Conservation (phyloP, 2,329 filamentous ascomycete species). For the Chrysoporthe austroafricana region DNA sequence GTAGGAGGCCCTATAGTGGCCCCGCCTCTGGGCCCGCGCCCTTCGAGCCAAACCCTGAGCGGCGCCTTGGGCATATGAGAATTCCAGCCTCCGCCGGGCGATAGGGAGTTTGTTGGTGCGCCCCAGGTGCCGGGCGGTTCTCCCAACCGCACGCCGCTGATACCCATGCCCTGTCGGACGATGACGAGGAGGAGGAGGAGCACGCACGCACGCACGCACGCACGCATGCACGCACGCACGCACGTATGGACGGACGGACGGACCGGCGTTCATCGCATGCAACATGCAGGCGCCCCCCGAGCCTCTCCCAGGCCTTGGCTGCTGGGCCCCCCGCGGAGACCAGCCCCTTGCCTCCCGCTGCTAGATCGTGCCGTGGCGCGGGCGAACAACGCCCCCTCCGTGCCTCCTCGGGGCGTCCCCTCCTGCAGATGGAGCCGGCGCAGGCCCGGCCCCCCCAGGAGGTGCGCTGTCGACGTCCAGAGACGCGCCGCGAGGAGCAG, state of each 20-base stretch:
- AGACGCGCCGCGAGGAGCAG: background rate
- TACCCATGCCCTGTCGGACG: too few species aligned
- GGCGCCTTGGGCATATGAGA: background rate
- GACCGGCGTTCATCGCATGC: background rate
- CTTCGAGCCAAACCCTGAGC: too few species aligned
- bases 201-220: background rate
- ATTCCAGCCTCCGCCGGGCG: background rate
- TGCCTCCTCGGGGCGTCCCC: background rate
- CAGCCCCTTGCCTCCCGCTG: conserved; percentile 6
- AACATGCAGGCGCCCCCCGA: too few species aligned
- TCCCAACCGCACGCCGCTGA: too few species aligned
- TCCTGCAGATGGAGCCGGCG: conserved; percentile 19
- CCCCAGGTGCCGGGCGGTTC: background rate
- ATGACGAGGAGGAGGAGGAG: background rate
- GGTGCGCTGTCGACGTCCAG: background rate
- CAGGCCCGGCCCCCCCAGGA: background rate
- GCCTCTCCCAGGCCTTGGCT: background rate
- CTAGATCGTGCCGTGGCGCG: background rate
- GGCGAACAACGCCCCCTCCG: background rate
- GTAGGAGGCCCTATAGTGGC: background rate
- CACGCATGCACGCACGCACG: background rate
- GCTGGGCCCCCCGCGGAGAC: background rate
- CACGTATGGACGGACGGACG: background rate
- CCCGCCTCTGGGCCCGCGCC: too few species aligned
- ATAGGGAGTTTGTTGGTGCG: background rate